Conservation (phyloP, 2,329 filamentous ascomycete genomes). For the Monilinia fructigena region DNA sequence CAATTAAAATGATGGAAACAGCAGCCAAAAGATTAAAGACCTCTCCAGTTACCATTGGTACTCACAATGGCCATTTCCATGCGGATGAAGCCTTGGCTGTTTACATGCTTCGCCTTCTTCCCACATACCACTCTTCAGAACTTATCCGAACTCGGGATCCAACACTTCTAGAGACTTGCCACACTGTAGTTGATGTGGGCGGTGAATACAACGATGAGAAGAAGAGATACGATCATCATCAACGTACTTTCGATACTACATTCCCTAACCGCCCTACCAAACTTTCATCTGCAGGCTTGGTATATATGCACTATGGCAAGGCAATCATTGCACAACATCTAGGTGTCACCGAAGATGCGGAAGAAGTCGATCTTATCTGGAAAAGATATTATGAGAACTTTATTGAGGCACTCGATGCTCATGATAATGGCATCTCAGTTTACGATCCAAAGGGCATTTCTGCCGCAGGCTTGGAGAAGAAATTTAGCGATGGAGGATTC, state of each 20-base stretch:
- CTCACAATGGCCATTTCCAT: constrained; percentile 98
- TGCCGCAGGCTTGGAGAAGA: constrained; percentile 73
- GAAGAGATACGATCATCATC: constrained; percentile 95
- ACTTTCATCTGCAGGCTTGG: constrained; percentile 88
- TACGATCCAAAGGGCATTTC: constrained; percentile 72
- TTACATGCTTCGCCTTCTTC: constrained; percentile 88
- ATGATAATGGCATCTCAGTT: constrained; percentile 89
- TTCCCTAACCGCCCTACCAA: constrained; percentile 85
- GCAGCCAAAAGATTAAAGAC: constrained; percentile 84
- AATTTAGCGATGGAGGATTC: constrained; percentile 80
- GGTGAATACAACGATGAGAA: constrained; percentile 78
- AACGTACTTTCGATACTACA: constrained; percentile 81
- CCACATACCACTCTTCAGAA: constrained; percentile 68
- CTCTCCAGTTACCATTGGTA: constrained; percentile 62
- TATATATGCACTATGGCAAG: constrained; percentile 93
- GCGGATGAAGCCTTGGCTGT: constrained; percentile 97
- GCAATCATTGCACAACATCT: constrained; percentile 72
- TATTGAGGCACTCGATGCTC: constrained; percentile 92
- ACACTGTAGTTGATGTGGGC: constrained; percentile 97
- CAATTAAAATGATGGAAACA: constrained; percentile 65
- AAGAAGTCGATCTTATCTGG: constrained; percentile 74
- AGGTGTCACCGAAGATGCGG: constrained; percentile 57
- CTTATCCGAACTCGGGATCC: constrained; percentile 89
- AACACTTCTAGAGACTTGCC: constrained; percentile 72
- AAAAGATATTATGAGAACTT: constrained; percentile 95